Evolutionary conservation across 768 basidiomycete species (phyloP).

Genomic region (Saitozyma podzolica): DNA sequence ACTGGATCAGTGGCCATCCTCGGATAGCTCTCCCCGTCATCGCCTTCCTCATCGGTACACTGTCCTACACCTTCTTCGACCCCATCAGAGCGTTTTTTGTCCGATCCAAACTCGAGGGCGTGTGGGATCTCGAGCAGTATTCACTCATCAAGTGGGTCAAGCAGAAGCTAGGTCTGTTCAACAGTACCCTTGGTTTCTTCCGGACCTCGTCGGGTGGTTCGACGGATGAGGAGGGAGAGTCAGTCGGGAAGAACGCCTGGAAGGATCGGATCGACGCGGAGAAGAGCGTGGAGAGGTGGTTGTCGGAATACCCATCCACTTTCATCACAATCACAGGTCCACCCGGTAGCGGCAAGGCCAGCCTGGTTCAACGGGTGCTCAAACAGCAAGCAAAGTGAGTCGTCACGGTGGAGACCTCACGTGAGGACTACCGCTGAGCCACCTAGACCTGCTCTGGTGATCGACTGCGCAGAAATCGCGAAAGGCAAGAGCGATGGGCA

Average conservation of each 20-base stretch:
- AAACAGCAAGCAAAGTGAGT: slow-evolving; percentile 48
- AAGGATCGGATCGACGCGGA: slow-evolving; percentile 80
- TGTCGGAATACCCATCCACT: slow-evolving; percentile 73
- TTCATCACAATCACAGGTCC: slow-evolving; percentile 56
- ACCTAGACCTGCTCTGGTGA: slow-evolving; percentile 66
- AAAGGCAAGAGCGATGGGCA: slow-evolving; percentile 63
- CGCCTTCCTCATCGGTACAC: slow-evolving; percentile 81
- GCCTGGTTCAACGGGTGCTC: slow-evolving; percentile 51
- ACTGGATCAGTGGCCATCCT: slow-evolving; percentile 52
- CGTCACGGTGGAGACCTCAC: not conserved
- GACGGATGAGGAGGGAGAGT: slow-evolving; percentile 17
- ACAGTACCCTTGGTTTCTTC: slow-evolving; percentile 27
- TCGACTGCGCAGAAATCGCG: slow-evolving; percentile 77
- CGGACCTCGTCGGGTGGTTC: slow-evolving; percentile 1
- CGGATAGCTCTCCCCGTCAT: slow-evolving; percentile 55
- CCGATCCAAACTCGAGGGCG: slow-evolving; percentile 74
- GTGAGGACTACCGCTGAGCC: not conserved
- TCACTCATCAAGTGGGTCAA: slow-evolving; percentile 66
- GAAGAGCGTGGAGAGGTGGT: slow-evolving; percentile 65
- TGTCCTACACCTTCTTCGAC: slow-evolving; percentile 93
- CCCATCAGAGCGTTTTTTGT: slow-evolving; percentile 83
- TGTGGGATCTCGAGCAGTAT: slow-evolving; percentile 76
- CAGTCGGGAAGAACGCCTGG: slow-evolving; percentile 63
- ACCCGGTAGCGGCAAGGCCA: slow-evolving; percentile 54
- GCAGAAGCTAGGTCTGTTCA: slow-evolving; percentile 27